A percentile compares a stretch with the other conserved stretches of the same genome.
Evolutionary conservation across 345 rosid species (phyloP).

Genomic region (Ceriops zippeliana): DNA sequence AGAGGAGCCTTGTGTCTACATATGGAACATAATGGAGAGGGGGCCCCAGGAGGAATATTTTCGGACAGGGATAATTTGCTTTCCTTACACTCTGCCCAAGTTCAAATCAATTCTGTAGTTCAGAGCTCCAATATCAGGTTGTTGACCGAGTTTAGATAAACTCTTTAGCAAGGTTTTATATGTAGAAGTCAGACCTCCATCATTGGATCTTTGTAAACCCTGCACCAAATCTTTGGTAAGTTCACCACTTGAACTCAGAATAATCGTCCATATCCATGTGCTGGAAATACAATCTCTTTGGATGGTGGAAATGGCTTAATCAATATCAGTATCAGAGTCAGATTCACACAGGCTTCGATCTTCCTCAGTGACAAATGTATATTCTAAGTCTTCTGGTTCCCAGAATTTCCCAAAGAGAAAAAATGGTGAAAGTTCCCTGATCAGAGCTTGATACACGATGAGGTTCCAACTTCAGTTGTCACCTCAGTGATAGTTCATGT

Average conservation of each 20-base stretch:
- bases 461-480: slow-evolving; percentile 84
- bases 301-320: slow-evolving; percentile 24
- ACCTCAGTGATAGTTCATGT: slow-evolving; percentile 79
- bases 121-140: slow-evolving; percentile 32
- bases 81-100: slow-evolving; percentile 76
- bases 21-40: slow-evolving; percentile 93
- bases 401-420: slow-evolving; percentile 49
- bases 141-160: slow-evolving; percentile 43
- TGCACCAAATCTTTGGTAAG: slow-evolving; percentile 3
- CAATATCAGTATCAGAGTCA: slow-evolving; percentile 71
- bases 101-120: slow-evolving; percentile 51
- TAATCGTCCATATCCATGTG: slow-evolving; percentile 63
- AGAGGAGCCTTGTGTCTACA: slow-evolving; percentile 93
- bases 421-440: slow-evolving; percentile 85
- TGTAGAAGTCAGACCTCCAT: slow-evolving; percentile 36
- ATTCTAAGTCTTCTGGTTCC: slow-evolving; percentile 64
- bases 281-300: slow-evolving; percentile 15
- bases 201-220: slow-evolving; percentile 13
- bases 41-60: slow-evolving; percentile 70
- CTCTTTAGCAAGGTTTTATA: slow-evolving; percentile 42
- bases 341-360: slow-evolving; percentile 44
- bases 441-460: slow-evolving; percentile 88
- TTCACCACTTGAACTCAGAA: slow-evolving; percentile 38
- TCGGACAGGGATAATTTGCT: slow-evolving; percentile 76
- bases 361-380: slow-evolving; percentile 53